These are phyloP conservation scores for Paraphoma sp. DNA, from an alignment of 2,329 filamentous ascomycete species.

Conservation along the genomic window DNA sequence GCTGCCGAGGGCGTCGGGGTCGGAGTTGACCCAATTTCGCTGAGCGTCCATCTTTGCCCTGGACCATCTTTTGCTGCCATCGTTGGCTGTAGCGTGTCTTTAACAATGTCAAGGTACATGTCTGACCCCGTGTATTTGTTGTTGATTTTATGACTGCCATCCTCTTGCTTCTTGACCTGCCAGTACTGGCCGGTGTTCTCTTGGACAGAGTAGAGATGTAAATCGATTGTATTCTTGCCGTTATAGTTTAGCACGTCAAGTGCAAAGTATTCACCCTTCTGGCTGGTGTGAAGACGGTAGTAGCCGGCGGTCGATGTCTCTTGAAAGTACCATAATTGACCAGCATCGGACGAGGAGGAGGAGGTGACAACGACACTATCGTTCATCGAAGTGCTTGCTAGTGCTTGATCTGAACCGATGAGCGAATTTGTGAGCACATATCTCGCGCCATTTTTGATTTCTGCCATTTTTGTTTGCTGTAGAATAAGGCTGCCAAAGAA, in stretches of 20 bases:
- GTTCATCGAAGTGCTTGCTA: slow-evolving; percentile 10
- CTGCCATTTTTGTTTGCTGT: slow-evolving; percentile 1
- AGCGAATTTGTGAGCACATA: slow-evolving; percentile 10
- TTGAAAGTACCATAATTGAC: slow-evolving; percentile 18
- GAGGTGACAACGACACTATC: slow-evolving; percentile 13
- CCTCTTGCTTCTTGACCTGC: slow-evolving; percentile 6
- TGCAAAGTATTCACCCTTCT: slow-evolving; percentile 15
- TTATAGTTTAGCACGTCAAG: slow-evolving; percentile 13
- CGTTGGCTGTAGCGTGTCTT: slow-evolving; percentile 3
- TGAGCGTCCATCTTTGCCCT: slow-evolving; percentile 15
- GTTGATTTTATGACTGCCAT: slow-evolving; percentile 16
- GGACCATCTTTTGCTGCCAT: slow-evolving; percentile 6
- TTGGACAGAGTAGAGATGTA: slow-evolving; percentile 13
- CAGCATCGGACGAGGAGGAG: not conserved
- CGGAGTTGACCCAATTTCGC: not conserved
- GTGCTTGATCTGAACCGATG: slow-evolving; percentile 7
- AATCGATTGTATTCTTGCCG: slow-evolving; percentile 1
- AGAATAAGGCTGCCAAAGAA: not conserved
- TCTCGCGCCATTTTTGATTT: slow-evolving; percentile 2
- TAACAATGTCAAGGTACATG: slow-evolving; percentile 14
- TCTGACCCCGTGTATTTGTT: slow-evolving; percentile 21
- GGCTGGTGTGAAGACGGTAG: slow-evolving; percentile 16
- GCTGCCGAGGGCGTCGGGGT: not conserved
- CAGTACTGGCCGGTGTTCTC: slow-evolving; percentile 14
- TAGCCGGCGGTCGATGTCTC: not conserved